A percentile compares a stretch with the other conserved stretches of the same genome.
These are phyloP conservation scores for Rhodotorula sp. DNA, from an alignment of 1,284 basidiomycete species.

Conservation along the genomic window DNA sequence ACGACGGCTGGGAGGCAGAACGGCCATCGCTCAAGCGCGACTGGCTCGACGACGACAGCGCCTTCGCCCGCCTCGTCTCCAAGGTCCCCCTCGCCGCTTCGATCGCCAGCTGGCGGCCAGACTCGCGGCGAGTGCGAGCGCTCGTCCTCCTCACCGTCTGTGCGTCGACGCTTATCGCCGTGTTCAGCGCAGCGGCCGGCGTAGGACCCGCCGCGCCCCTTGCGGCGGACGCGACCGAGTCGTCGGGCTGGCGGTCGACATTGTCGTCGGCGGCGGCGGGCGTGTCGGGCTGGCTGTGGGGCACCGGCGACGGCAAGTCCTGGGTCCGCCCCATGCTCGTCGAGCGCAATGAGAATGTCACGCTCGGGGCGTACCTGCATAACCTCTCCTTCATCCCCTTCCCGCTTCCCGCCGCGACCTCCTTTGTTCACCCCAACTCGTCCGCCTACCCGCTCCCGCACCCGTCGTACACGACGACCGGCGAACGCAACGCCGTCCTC, in stretches of 20 bases:
- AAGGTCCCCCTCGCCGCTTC: not conserved
- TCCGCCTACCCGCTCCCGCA: not conserved
- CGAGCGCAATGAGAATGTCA: not conserved
- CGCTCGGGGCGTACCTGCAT: not conserved
- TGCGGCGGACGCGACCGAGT: no score
- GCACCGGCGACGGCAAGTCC: not conserved
- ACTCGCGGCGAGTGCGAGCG: not conserved
- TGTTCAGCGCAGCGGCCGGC: not conserved
- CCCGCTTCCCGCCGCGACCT: not conserved
- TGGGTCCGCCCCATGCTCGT: not conserved
- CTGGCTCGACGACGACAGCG: not conserved
- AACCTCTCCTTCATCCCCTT: not conserved
- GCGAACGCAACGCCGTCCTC: not conserved
- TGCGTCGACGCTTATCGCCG: not conserved
- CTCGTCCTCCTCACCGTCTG: not conserved
- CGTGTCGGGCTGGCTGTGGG: not conserved
- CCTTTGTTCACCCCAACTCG: not conserved
- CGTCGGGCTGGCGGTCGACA: not conserved
- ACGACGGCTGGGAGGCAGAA: not conserved
- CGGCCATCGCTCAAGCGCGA: not conserved
- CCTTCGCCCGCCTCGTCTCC: no score
- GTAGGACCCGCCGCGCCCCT: not conserved
- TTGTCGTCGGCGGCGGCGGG: not conserved
- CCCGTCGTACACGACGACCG: not conserved
- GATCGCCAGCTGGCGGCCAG: not conserved